Evolutionary conservation across 176 grass and related monocot species (phyloP).

Genomic region (Neostapfia colusana): DNA sequence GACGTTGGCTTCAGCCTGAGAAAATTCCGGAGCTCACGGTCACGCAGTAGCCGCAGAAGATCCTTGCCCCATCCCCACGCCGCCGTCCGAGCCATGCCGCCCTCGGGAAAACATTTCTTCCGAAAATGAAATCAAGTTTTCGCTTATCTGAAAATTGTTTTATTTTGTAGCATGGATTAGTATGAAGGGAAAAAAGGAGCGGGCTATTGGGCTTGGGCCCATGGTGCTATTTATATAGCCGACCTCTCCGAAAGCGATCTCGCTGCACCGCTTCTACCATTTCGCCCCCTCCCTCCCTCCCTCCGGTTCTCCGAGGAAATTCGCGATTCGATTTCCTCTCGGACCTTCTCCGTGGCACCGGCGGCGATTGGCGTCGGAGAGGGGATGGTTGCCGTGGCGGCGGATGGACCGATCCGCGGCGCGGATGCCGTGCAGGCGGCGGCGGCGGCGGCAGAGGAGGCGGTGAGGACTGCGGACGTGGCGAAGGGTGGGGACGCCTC

Average conservation of each 20-base stretch:
- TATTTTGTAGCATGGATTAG: not conserved
- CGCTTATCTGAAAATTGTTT: not conserved
- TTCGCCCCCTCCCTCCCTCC: not conserved
- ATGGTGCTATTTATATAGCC: slow-evolving; percentile 48
- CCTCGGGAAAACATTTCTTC: too few species aligned
- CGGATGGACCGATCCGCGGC: slow-evolving; percentile 45
- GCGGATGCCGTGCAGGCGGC: slow-evolving; percentile 38
- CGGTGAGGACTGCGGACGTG: not conserved
- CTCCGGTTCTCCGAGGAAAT: not conserved
- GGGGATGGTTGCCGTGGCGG: slow-evolving; percentile 54
- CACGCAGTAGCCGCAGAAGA: not conserved
- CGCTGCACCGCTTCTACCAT: slow-evolving; percentile 6
- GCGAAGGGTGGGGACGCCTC: not conserved
- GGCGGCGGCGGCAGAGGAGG: not conserved
- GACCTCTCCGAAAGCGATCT: slow-evolving; percentile 49
- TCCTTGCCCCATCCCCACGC: not conserved
- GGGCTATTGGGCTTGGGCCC: not conserved
- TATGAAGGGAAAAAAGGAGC: not conserved
- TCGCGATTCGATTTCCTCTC: slow-evolving; percentile 45
- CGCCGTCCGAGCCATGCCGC: not conserved
- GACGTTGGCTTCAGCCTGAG: too few species aligned
- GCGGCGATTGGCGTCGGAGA: slow-evolving; percentile 42
- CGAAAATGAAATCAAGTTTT: not conserved
- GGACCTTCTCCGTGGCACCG: not conserved
- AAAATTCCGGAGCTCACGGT: not conserved